These are phyloP conservation scores for Candida sonorensis DNA, from an alignment of 805 yeast species.

Conservation along the genomic window DNA sequence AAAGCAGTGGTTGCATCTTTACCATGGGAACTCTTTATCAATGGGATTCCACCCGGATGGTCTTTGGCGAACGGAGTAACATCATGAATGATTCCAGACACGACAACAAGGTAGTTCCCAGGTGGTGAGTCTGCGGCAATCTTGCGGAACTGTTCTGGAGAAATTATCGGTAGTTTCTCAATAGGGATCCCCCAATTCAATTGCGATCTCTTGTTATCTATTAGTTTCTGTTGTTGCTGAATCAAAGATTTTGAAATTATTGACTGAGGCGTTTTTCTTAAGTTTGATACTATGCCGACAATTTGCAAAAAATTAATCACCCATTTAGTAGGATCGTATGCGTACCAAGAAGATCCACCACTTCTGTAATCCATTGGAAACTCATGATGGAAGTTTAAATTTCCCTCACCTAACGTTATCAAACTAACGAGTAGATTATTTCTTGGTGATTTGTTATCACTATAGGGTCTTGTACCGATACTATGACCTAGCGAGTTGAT, in stretches of 20 bases:
- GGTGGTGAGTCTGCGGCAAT: constrained; percentile 29
- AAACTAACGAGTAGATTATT: constrained; percentile 58
- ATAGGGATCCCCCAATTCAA: constrained; percentile 94
- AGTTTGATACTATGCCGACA: constrained; percentile 52
- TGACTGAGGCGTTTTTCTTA: constrained; percentile 50
- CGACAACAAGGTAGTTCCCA: constrained; percentile 59
- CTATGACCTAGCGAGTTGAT: constrained; percentile 82
- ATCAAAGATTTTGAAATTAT: constrained; percentile 66
- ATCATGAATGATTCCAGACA: constrained; percentile 89
- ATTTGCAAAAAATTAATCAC: constrained; percentile 44
- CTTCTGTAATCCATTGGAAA: constrained; percentile 87
- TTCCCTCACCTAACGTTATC: constrained; percentile 83
- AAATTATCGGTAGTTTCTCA: constrained; percentile 68
- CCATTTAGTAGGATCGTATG: constrained; percentile 87
- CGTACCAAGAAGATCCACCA: constrained; percentile 61
- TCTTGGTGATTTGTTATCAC: constrained; percentile 65
- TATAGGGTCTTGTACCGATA: constrained; percentile 67
- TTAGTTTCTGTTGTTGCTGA: constrained; percentile 74
- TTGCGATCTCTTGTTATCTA: constrained; percentile 69
- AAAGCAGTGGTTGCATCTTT: constrained; percentile 93
- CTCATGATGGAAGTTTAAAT: constrained; percentile 92
- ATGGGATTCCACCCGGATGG: constrained; percentile 89
- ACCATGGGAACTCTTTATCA: constrained; percentile 76
- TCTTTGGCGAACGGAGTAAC: constrained; percentile 84
- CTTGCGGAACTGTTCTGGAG: constrained; percentile 38